phyloP scores from a whole-genome alignment of 805 yeast genomes.

The Starmerella apis region DNA sequence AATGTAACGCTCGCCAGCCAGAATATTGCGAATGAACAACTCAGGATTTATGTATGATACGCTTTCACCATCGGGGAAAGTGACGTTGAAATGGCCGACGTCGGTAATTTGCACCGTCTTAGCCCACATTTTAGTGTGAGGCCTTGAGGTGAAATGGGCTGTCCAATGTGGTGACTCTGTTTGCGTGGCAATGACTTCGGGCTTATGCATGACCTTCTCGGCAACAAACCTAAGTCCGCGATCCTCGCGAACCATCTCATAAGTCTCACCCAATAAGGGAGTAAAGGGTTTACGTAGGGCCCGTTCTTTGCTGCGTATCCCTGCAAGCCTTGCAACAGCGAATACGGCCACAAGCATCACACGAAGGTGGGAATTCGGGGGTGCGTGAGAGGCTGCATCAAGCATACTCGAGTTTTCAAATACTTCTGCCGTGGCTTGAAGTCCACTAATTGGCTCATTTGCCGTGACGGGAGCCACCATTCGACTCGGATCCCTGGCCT shows the following conservation, averaged over 20 bases:
- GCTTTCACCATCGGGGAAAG: conserved; percentile 51
- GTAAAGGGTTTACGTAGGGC: conserved; percentile 84
- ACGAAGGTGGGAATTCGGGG: conserved; percentile 45
- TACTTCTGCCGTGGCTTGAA: conserved; percentile 70
- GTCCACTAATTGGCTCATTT: conserved; percentile 79
- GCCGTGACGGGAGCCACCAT: conserved; percentile 84
- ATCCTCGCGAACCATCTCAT: conserved; percentile 78
- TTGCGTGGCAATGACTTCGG: conserved; percentile 71
- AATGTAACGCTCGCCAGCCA: conserved; percentile 89
- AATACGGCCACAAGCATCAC: conserved; percentile 61
- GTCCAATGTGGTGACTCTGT: conserved; percentile 66
- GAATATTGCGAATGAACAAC: conserved; percentile 68
- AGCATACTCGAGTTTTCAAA: conserved; percentile 66
- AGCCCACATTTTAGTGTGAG: conserved; percentile 86
- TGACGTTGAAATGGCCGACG: conserved; percentile 55
- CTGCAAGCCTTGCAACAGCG: conserved; percentile 64
- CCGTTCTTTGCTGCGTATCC: conserved; percentile 63
- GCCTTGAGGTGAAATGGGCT: conserved; percentile 33
- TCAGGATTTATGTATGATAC: conserved; percentile 78
- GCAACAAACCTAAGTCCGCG: conserved; percentile 59
- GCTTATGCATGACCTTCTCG: conserved; percentile 84
- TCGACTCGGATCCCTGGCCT: conserved; percentile 68
- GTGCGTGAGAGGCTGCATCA: conserved; percentile 46
- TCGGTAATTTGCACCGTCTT: conserved; percentile 76
- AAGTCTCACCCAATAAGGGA: conserved; percentile 89